Evolutionary conservation across 768 basidiomycete species (phyloP), one percentile per base, ranked within the genome.

Genomic region (Mycena venus): DNA sequence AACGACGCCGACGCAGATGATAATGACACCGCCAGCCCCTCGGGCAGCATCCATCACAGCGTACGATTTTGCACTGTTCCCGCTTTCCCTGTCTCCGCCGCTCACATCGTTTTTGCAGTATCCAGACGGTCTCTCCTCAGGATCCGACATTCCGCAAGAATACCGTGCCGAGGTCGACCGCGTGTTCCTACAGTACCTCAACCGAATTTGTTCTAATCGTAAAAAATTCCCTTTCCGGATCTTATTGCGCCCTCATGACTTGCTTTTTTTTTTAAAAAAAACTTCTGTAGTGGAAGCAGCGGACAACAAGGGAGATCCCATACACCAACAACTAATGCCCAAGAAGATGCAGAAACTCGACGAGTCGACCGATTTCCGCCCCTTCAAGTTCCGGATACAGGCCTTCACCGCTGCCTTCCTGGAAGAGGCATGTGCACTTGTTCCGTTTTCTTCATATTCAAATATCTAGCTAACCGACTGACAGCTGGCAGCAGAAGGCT

Each of bases 351-450:
- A 96, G 78, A 93, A 96, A 65, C 88, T 99, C 68, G 97, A 98
- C 82, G 98, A 99, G 85, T 97, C 96, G 42, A 92, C 93, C 51
- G 98, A 99, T 83, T 99, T 98, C 84, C 91, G 98, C 31, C 98
- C 98, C 59, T 99, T 99, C 91, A 99, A 99, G 84, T 99, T 99
- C 86, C 92, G 98, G 71, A 99, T 99, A 77, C 96, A 96, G 81
- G 98, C 98, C 1, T 99, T 99, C 84, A 99, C 97, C 8, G 95
- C 96, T 79, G 95, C 94, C 4, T 99, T 99, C 80, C 87, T 97
- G 77, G 98, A 99, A 83, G 94, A 96, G 87, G 95, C 95, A 82
- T 77, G 86, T 80, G 61, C 38, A 61, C 67, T n/a, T 12, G 19
- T 5, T 40, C 15, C 21, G 63, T 60, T n/a, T 63, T 5, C 34